Evolutionary conservation across 352 stramenopile genomes (phyloP).

Genomic region (Pythium coloratum): DNA sequence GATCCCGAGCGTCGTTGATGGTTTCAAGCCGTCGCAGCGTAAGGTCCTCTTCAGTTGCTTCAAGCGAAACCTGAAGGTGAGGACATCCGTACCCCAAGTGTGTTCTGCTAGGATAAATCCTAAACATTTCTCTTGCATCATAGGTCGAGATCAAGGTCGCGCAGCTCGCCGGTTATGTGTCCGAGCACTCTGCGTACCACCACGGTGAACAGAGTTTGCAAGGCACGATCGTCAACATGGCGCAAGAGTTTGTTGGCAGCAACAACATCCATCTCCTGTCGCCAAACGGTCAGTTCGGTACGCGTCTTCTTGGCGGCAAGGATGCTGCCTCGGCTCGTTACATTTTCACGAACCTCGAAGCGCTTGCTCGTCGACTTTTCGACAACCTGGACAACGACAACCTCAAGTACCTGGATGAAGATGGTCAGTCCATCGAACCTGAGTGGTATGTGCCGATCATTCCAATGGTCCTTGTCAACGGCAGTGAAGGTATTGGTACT

Average conservation of each 20-base stretch:
- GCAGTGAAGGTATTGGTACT: constrained; percentile 97
- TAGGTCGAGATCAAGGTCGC: constrained; percentile 89
- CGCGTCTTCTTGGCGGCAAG: constrained; percentile 95
- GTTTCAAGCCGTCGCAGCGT: constrained; percentile 98
- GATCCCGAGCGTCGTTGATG: constrained; percentile 95
- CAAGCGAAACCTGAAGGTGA: constrained; percentile 96
- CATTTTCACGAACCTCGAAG: constrained; percentile 93
- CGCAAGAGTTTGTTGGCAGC: constrained; percentile 98
- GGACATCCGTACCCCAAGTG: constrained; percentile 1
- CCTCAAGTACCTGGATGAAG: constrained; percentile 90
- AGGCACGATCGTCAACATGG: constrained; percentile 97
- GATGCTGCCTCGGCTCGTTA: constrained; percentile 94
- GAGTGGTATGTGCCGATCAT: constrained; percentile 96
- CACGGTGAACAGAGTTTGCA: constrained; percentile 96
- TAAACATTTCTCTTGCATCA: not conserved
- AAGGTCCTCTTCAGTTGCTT: constrained; percentile 99
- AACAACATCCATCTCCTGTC: constrained; percentile 98
- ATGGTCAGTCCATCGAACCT: constrained; percentile 92
- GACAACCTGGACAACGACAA: constrained; percentile 90
- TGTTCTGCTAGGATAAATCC: no score
- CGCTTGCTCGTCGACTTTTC: constrained; percentile 84
- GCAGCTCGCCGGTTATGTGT: constrained; percentile 96
- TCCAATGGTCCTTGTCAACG: constrained; percentile 97
- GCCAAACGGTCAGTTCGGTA: constrained; percentile 97
- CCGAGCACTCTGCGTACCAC: constrained; percentile 98